Conservation (phyloP, 2,329 filamentous ascomycete species). For the Penicillium brevicompactum region DNA sequence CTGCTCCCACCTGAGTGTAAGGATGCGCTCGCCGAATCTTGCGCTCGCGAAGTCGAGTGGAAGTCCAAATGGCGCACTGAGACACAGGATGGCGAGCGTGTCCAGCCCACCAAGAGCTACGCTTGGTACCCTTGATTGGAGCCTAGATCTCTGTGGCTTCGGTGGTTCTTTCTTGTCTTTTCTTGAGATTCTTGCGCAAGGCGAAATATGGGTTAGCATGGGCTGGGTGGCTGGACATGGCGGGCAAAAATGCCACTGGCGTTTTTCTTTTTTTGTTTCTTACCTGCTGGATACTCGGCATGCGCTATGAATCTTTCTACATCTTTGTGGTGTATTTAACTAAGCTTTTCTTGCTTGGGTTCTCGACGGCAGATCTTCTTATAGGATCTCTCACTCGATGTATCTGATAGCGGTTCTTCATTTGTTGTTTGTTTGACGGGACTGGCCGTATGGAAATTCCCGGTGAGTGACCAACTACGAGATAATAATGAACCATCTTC, state of each 20-base stretch:
- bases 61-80: constrained; percentile 75
- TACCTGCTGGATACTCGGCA: not conserved
- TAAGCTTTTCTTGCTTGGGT: not conserved
- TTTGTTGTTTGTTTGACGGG: not conserved
- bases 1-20: constrained; percentile 60
- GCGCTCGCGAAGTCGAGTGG: constrained; percentile 69
- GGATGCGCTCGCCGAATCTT: constrained; percentile 69
- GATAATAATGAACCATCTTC: constrained; percentile 2
- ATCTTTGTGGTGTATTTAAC: not conserved
- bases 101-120: constrained; percentile 39
- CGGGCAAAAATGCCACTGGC: constrained; percentile 14
- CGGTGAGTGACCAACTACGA: not conserved
- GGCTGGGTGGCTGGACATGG: constrained; percentile 21
- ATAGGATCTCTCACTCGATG: not conserved
- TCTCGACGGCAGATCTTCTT: not conserved
- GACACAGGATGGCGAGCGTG: constrained; percentile 51
- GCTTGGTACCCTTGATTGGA: constrained; percentile 40
- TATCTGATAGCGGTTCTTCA: not conserved
- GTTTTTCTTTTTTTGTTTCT: constrained; percentile 9
- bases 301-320: not conserved
- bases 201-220: constrained; percentile 21
- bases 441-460: not conserved
- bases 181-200: constrained; percentile 11
- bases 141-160: not conserved
- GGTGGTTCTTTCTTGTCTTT: constrained; percentile 3